Base-by-base conservation (phyloP, 768 basidiomycete species). In the Leucocoprinus birnbaumii region DNA sequence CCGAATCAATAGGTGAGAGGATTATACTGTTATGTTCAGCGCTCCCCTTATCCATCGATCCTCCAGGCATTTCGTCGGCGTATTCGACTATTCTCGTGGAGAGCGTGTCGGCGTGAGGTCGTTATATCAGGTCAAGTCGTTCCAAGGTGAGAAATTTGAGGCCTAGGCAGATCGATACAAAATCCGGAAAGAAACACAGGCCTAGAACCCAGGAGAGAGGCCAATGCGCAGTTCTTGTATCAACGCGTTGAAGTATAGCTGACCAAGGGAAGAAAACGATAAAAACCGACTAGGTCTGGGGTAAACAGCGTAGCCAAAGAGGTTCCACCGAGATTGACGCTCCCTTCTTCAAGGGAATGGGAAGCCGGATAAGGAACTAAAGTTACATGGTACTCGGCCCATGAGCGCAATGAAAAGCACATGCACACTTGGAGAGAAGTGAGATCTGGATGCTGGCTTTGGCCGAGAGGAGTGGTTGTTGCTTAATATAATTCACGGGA, bases 31-130 rank as follows among this genome's bases (percentile, higher is more conserved):
- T 19, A 21, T 26, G 26, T 22, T 48, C 48, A 41, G 5, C 27
- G 19, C 47, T 49, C 18, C 14, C 35, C 22, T 55, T 55, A 11
- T 48, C 54, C 6, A 49, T 43, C 16, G 54, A 55, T 35, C 26
- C n/a, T 48, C 13, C 38, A 34, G 54, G 26, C 54, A 55, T 55
- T 55, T 43, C 42, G 19, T 43, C 40, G 27, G 27, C 7, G 47
- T 18, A 18, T 31, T 31, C 31, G 31, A 31, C 6, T 31, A 5
- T 31, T 31, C 6, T 31, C n/a, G 11, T 31, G 31, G 11, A 31
- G 31, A n/a, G n/a, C n/a, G n/a, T n/a, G n/a, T n/a, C n/a, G n/a
- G n/a, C 11, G 31, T 31, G 31, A 31, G 31, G 31, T 31, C 11
- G 31, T 31, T 31, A 31, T 11, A 31, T 35, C 2, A 10, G 22